Evolutionary conservation across 495 filamentous ascomycete genomes (phyloP), one percentile per base, ranked within the genome.

Genomic region (Hypoxylon subgilvum): DNA sequence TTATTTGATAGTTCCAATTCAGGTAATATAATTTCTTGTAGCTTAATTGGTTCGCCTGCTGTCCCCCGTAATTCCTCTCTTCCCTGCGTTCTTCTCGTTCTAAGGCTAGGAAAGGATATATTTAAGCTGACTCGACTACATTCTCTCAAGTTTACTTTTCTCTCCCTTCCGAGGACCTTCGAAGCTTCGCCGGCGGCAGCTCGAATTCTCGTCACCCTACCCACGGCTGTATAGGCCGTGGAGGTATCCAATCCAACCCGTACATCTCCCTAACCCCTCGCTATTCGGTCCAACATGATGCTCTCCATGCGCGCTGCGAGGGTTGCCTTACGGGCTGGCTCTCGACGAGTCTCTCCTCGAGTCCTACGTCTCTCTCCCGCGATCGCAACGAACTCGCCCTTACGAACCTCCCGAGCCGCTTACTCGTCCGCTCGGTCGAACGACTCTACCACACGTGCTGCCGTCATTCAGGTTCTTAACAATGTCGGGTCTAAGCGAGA

Each of bases 401-500:
- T 69, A 61, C 56, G 69, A 69, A 40, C 56, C 56, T 65, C 48
- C 44, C 54, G 57, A 56, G 62, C 69, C 59, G 52, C 66, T 56
- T 56, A 47, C 65, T 63, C 40, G 59, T 75, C 66, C 18, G 65
- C 71, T 52, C 74, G 68, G 48, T 49, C 68, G 14, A 74, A 74
- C 63, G 77, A 80, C 65, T 73, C 76, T 18, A 78, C 71, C 51
- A 96, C 92, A 34, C 86, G 94, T 51, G 87, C 86, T 21, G 96
- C 95, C 48, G 92, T 98, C 32, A 86, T 97, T 56, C 92, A 96
- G 75, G 79, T 97, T 52, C 81, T 97, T 51, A 96, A 91, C 78
- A 96, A 95, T 70, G 94, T 97, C 65, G 92, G 91, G 36, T 96
- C 92, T 41, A 97, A 96, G 82, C 83, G 94, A 45, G 94, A 98